Evolutionary conservation across 2,329 filamentous ascomycete genomes (phyloP), one percentile per base, ranked within the genome.

Genomic region (Hypoxylon sp.): DNA sequence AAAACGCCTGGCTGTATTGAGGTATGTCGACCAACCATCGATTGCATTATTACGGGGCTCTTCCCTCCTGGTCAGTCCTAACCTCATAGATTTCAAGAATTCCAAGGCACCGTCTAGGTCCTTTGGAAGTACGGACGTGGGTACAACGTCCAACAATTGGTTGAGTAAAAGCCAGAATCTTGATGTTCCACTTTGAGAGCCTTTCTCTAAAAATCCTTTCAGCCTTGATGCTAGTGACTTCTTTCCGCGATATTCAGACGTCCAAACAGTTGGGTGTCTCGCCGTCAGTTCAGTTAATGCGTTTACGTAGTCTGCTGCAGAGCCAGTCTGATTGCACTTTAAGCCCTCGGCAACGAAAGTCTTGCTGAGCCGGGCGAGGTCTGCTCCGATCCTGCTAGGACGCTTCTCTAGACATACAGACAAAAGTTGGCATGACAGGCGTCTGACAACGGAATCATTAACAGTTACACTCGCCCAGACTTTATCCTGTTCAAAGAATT

Each of bases 1-100:
- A 14, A 93, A 82, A 70, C 87, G 84, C 44, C 85, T 84, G 1
- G 87, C 84, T 1, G 90, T 84, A 11, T 89, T 86, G 17, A 94
- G 86, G 76, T 97, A 98, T 13, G 89, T 87, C 29, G 85, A 87
- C 90, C 94, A 98, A 6, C 92, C 93, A 53, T 87, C 83, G 3
- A 87, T 83, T 1, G 90, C 85, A 74, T 94, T 92, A 39, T 85
- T 84, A 11, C 88, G 87, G 1, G 90, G 88, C 75, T 98, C 95
- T 37, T 96, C 92, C 70, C 91, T 90, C 60, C 86, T 88, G 0
- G 86, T 86, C 6, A 98, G 86, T 0, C 94, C 94, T 37, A 86
- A 84, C 68, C 91, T 88, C 44, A 97, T 83, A 3, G 92, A 88
- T 9, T 85, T 84, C 4, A 96, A 79, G 3, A 97, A 83, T 4